Evolutionary conservation across 2,329 filamentous ascomycete genomes (phyloP).

Genomic region (Fusarium sp.): DNA sequence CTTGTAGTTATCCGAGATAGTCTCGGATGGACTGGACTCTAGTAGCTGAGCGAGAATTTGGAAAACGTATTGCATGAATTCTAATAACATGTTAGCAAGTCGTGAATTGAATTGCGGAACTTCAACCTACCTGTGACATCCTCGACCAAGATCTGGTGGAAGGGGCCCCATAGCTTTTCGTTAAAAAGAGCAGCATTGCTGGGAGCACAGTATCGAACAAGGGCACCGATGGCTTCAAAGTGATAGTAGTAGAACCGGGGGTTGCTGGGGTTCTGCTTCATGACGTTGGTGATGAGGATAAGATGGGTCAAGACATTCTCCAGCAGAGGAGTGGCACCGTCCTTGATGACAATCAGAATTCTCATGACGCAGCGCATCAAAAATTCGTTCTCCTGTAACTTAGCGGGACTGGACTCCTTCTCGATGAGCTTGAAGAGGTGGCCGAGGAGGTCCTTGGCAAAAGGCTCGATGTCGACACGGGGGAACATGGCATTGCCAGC

Average conservation of each 20-base stretch:
- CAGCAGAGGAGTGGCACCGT: slow-evolving; percentile 78
- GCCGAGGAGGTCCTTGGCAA: slow-evolving; percentile 86
- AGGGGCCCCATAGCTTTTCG: slow-evolving; percentile 83
- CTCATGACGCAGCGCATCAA: slow-evolving; percentile 99
- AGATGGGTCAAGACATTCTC: slow-evolving; percentile 87
- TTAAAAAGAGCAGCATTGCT: slow-evolving; percentile 80
- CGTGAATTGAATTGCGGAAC: not conserved
- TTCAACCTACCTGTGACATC: slow-evolving; percentile 77
- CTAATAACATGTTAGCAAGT: slow-evolving; percentile 60
- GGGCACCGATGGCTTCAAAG: slow-evolving; percentile 92
- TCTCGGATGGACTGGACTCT: slow-evolving; percentile 83
- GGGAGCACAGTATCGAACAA: slow-evolving; percentile 77
- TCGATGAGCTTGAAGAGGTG: slow-evolving; percentile 94
- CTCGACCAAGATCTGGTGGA: slow-evolving; percentile 81
- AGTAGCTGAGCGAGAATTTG: slow-evolving; percentile 93
- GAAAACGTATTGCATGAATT: slow-evolving; percentile 97
- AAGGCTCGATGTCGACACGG: slow-evolving; percentile 79
- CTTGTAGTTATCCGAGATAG: slow-evolving; percentile 84
- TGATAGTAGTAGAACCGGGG: slow-evolving; percentile 98
- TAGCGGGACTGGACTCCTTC: slow-evolving; percentile 84
- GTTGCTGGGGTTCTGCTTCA: slow-evolving; percentile 95
- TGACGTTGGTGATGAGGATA: slow-evolving; percentile 89
- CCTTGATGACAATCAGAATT: slow-evolving; percentile 92
- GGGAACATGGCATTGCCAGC: slow-evolving; percentile 83
- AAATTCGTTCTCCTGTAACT: slow-evolving; percentile 99